phyloP scores from a whole-genome alignment of 768 basidiomycete species.

The Fomitopsis pulvina region DNA sequence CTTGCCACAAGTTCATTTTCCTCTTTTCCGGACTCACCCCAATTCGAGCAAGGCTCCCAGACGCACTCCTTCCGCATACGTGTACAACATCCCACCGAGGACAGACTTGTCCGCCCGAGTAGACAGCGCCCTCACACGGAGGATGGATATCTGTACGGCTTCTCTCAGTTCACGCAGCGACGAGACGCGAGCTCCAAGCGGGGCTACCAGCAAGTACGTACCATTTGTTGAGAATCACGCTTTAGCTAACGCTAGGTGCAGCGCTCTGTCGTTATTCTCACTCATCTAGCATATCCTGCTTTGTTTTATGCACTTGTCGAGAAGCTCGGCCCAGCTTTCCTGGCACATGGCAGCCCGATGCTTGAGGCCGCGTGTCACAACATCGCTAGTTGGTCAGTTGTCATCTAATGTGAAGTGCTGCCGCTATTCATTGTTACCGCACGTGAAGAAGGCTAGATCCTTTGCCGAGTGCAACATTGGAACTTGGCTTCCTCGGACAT shows the following conservation, averaged over 20 bases:
- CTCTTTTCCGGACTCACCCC: constrained; percentile 83
- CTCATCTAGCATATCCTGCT: constrained; percentile 75
- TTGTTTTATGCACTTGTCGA: constrained; percentile 65
- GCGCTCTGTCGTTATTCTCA: constrained; percentile 78
- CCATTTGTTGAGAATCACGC: background rate
- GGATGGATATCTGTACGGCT: constrained; percentile 75
- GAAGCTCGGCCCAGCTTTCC: constrained; percentile 70
- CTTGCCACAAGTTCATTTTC: constrained; percentile 67
- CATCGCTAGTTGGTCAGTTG: constrained; percentile 74
- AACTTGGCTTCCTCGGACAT: constrained; percentile 80
- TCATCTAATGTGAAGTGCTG: constrained; percentile 5
- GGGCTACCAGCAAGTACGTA: constrained; percentile 68
- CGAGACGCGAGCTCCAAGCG: constrained; percentile 61
- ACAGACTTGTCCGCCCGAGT: constrained; percentile 12
- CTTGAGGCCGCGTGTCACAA: constrained; percentile 84
- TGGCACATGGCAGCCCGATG: constrained; percentile 69
- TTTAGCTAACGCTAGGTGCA: constrained; percentile 22
- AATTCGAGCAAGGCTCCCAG: constrained; percentile 80
- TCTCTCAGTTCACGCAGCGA: constrained; percentile 68
- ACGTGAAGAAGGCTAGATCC: constrained; percentile 74
- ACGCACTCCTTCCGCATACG: constrained; percentile 85
- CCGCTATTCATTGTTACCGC: constrained; percentile 10
- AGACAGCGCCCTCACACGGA: constrained; percentile 31
- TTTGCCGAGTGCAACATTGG: constrained; percentile 53
- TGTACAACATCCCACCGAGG: constrained; percentile 23